Conservation (phyloP, 495 filamentous ascomycete species). For the Hyaloscypha finlandica region DNA sequence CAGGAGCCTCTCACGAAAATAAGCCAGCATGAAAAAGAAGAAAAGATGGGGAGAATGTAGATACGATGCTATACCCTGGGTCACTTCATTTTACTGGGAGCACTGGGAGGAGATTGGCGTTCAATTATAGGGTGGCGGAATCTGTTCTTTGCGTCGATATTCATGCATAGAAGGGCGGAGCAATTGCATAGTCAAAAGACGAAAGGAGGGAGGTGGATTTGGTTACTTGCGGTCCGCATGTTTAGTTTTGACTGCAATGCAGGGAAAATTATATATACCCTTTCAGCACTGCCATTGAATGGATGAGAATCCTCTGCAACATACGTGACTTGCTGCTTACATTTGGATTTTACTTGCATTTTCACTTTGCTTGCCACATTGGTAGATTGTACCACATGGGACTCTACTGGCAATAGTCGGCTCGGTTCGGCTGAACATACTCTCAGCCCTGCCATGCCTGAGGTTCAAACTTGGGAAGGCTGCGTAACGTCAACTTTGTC, state of each 20-base stretch:
- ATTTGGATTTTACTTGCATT: no score
- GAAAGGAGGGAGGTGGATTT: background rate
- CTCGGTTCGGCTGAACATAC: background rate
- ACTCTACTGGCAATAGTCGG: no score
- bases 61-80: constrained; percentile 19
- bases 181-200: background rate
- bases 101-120: constrained; percentile 20
- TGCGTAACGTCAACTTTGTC: background rate
- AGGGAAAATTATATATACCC: no score
- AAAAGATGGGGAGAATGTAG: background rate
- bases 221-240: no score
- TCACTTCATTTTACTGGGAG: constrained; percentile 12
- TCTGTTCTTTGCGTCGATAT: background rate
- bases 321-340: no score
- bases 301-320: no score
- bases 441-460: constrained; percentile 17
- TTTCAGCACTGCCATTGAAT: no score
- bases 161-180: constrained; percentile 4
- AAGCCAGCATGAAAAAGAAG: constrained; percentile 14
- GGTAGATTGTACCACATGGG: no score
- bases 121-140: background rate
- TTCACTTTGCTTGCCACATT: no score
- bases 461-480: constrained; percentile 10
- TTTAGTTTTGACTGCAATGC: no score
- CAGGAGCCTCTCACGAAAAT: background rate